Conservation (phyloP, 2,329 filamentous ascomycete genomes). For the Talaromyces sp. region DNA sequence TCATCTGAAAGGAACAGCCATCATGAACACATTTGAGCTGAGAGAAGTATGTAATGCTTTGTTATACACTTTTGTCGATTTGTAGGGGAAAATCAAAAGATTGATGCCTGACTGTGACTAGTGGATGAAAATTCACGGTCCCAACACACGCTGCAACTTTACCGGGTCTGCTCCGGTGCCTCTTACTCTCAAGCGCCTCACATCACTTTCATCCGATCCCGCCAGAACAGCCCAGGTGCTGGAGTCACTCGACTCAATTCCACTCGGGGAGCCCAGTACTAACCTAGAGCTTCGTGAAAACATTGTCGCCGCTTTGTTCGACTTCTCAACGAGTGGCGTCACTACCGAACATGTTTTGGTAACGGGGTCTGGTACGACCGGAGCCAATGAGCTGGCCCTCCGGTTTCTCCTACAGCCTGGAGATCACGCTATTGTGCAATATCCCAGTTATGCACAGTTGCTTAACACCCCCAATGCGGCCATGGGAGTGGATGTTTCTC, state of each 20-base stretch:
- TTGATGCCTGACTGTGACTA: background rate
- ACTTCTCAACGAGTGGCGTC: background rate
- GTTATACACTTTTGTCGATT: background rate
- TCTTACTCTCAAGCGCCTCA: background rate
- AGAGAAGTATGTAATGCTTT: background rate
- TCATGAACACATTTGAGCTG: background rate
- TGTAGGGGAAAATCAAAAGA: background rate
- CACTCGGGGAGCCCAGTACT: background rate
- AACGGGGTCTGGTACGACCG: background rate
- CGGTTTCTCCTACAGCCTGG: conserved; percentile 38
- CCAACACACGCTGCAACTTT: background rate
- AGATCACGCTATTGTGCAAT: conserved; percentile 80
- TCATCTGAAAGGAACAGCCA: background rate
- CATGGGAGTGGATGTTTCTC: background rate
- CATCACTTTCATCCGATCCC: background rate
- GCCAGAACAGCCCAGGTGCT: background rate
- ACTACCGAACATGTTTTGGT: background rate
- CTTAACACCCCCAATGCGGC: conserved; percentile 57
- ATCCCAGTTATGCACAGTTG: conserved; percentile 80
- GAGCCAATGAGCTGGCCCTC: background rate
- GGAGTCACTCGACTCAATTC: background rate
- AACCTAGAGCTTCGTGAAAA: background rate
- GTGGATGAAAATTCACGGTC: background rate
- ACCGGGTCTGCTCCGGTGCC: background rate
- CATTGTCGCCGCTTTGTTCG: background rate